Conservation (phyloP, 352 stramenopile genomes). For the Phytopythium litorale region DNA sequence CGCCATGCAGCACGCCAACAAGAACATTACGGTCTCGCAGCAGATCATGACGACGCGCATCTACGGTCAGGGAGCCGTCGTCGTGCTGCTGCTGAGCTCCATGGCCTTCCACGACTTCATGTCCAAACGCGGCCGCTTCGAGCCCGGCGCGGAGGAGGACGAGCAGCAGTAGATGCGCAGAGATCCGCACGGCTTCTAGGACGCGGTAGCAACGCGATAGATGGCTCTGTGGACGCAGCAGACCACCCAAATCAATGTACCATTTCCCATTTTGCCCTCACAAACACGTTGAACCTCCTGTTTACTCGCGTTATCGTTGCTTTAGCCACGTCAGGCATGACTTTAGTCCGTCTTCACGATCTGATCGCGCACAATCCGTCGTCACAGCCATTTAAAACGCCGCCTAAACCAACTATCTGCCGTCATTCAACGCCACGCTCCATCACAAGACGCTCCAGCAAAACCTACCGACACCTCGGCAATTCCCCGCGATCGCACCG, state of each 20-base stretch:
- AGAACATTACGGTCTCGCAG: conserved; percentile 50
- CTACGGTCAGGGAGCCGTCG: conserved; percentile 56
- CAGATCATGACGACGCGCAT: conserved; percentile 77
- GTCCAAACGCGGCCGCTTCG: conserved; percentile 44
- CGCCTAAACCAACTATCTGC: not conserved
- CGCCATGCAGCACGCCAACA: conserved; percentile 44
- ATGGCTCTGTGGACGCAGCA: too few species aligned
- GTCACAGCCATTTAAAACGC: not conserved
- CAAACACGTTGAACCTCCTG: not conserved
- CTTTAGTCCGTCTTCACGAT: not conserved
- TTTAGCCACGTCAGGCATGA: not conserved
- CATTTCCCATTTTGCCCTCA: too few species aligned
- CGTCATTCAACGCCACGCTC: not conserved
- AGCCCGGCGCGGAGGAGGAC: conserved; percentile 16
- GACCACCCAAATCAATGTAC: too few species aligned
- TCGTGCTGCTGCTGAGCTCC: conserved; percentile 50
- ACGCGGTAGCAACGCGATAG: too few species aligned
- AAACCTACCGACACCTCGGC: not conserved
- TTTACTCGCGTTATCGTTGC: not conserved
- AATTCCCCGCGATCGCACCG: not conserved
- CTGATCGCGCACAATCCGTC: not conserved
- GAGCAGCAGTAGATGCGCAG: not conserved
- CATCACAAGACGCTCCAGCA: not conserved
- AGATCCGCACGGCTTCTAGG: too few species aligned
- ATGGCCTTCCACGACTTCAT: conserved; percentile 80